Conservation (phyloP, 2,329 filamentous ascomycete genomes). For the Aspergillus hiratsukae region DNA sequence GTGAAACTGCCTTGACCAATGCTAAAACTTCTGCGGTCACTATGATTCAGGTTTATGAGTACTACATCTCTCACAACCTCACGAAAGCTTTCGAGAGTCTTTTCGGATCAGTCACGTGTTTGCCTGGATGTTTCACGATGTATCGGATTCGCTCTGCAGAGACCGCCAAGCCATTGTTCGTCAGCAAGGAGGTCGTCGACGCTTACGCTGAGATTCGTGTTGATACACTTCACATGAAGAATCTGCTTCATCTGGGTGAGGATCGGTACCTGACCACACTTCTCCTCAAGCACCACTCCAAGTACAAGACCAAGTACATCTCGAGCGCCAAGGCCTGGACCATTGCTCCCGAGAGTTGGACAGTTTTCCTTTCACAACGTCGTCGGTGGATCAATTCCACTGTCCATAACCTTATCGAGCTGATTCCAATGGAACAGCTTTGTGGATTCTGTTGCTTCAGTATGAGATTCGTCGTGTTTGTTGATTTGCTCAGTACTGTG, state of each 20-base stretch:
- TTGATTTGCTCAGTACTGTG: constrained; percentile 87
- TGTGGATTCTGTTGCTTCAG: constrained; percentile 99
- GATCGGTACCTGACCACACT: constrained; percentile 96
- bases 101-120: constrained; percentile 94
- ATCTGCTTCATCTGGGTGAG: constrained; percentile 90
- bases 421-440: constrained; percentile 87
- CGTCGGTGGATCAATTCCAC: constrained; percentile 99
- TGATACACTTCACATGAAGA: constrained; percentile 98
- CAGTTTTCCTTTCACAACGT: constrained; percentile 93
- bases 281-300: constrained; percentile 83
- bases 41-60: constrained; percentile 99
- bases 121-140: constrained; percentile 99
- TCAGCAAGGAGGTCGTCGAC: constrained; percentile 86
- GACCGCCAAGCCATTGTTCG: constrained; percentile 91
- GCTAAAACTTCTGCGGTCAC: constrained; percentile 90
- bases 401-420: constrained; percentile 93
- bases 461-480: constrained; percentile 96
- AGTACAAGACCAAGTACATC: constrained; percentile 98
- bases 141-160: constrained; percentile 94
- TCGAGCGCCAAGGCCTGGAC: constrained; percentile 92
- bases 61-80: constrained; percentile 97
- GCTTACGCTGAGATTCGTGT: constrained; percentile 89
- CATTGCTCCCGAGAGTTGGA: constrained; percentile 90
- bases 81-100: constrained; percentile 96
- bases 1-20: constrained; percentile 90